These are phyloP conservation scores for Mortierella sp. DNA, from an alignment of 371 early-diverging fungal genomes.

Conservation along the genomic window DNA sequence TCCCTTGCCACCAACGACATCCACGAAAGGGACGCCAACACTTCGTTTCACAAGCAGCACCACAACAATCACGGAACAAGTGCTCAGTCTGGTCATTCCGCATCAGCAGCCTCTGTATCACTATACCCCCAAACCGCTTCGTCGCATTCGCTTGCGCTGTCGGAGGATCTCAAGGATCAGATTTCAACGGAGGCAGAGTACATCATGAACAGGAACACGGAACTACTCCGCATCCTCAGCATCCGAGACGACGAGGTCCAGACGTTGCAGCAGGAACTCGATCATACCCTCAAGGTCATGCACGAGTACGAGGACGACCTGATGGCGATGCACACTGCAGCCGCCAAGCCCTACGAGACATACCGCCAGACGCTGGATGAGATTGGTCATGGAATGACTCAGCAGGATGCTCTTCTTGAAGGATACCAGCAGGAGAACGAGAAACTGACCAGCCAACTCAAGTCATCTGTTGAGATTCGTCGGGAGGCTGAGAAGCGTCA, in stretches of 20 bases:
- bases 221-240: constrained; percentile 45
- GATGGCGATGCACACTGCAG: constrained; percentile 58
- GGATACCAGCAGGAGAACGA: constrained; percentile 58
- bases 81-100: not conserved
- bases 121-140: constrained; percentile 28
- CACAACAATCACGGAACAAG: constrained; percentile 11
- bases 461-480: constrained; percentile 51
- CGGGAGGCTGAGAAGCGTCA: constrained; percentile 57
- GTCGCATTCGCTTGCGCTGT: constrained; percentile 33
- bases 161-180: constrained; percentile 52
- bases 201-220: constrained; percentile 56
- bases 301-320: constrained; percentile 57
- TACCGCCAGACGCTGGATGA: constrained; percentile 54
- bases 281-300: constrained; percentile 56
- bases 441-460: constrained; percentile 44
- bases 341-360: constrained; percentile 54
- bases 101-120: constrained; percentile 11
- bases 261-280: constrained; percentile 55
- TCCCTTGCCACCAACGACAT: constrained; percentile 11
- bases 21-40: constrained; percentile 10
- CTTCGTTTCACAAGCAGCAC: constrained; percentile 24
- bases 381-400: constrained; percentile 58
- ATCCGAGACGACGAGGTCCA: constrained; percentile 57
- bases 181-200: constrained; percentile 53
- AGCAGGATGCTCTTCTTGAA: constrained; percentile 50